Evolutionary conservation across 2,329 filamentous ascomycete species (phyloP).

Genomic region (Aspergillus caelatus): DNA sequence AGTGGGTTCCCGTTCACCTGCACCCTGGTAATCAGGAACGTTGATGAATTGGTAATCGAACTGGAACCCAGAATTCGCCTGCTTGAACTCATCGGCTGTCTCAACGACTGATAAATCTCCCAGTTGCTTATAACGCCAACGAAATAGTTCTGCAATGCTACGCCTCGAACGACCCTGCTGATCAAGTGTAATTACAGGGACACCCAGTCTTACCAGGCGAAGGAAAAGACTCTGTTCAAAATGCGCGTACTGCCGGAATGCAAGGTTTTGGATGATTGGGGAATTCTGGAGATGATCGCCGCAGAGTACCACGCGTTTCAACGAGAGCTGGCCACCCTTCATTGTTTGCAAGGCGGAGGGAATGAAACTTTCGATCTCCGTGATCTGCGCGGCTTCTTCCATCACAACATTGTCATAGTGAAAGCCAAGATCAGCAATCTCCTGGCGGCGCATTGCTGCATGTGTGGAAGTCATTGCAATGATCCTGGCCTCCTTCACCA

Average conservation of each 20-base stretch:
- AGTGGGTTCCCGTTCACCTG: constrained; percentile 83
- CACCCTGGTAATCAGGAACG: constrained; percentile 88
- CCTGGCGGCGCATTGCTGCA: constrained; percentile 87
- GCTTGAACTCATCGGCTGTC: constrained; percentile 69
- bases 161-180: constrained; percentile 90
- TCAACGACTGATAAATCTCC: constrained; percentile 78
- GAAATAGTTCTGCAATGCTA: constrained; percentile 84
- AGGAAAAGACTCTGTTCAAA: constrained; percentile 95
- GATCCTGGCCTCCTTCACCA: constrained; percentile 94
- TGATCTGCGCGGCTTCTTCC: constrained; percentile 98
- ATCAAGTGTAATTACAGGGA: constrained; percentile 87
- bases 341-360: constrained; percentile 89
- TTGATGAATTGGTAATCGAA: constrained; percentile 97
- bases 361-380: constrained; percentile 95
- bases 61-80: constrained; percentile 87
- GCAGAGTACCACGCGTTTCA: constrained; percentile 88
- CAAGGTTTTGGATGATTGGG: constrained; percentile 90
- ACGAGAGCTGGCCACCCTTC: constrained; percentile 68
- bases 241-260: constrained; percentile 93
- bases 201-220: constrained; percentile 83
- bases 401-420: constrained; percentile 97
- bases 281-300: constrained; percentile 98
- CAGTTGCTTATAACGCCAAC: constrained; percentile 85
- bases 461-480: constrained; percentile 99
- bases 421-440: constrained; percentile 90